phyloP scores from a whole-genome alignment of 371 early-diverging fungal species.

The Coemansia sp. region DNA sequence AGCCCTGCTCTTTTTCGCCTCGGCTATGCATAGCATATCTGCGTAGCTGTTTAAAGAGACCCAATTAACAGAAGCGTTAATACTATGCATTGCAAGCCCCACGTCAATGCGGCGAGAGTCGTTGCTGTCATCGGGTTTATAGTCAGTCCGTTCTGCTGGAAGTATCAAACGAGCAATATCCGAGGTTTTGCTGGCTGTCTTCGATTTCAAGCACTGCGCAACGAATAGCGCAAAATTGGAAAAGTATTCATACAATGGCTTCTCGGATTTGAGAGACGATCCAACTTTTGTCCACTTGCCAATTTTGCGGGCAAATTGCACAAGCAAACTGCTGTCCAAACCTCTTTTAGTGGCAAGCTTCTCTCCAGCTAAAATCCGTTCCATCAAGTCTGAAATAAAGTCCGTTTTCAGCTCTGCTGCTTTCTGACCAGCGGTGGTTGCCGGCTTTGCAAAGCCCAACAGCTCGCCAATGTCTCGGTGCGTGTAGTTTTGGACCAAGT shows the following conservation, averaged over 20 bases:
- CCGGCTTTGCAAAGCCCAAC: not conserved
- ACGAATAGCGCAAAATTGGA: not conserved
- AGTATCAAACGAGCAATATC: not conserved
- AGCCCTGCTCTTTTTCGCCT: not conserved
- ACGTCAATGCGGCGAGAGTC: not conserved
- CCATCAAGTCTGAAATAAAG: not conserved
- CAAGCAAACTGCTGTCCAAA: not conserved
- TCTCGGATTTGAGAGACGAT: not conserved
- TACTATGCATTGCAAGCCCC: not conserved
- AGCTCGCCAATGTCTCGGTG: not conserved
- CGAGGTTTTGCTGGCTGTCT: not conserved
- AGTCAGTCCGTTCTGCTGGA: not conserved
- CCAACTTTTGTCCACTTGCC: not conserved
- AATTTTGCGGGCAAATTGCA: not conserved
- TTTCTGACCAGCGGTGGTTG: not conserved
- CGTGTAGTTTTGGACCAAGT: not conserved
- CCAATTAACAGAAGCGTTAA: not conserved
- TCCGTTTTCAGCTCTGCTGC: not conserved
- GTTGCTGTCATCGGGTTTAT: not conserved
- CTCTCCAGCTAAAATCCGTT: not conserved
- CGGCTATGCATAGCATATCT: not conserved
- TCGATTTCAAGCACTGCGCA: not conserved
- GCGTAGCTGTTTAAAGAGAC: not conserved
- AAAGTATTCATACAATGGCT: not conserved
- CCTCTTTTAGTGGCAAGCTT: not conserved